Base-by-base conservation (phyloP, 306 rosid genomes). In the Rosa persica region DNA sequence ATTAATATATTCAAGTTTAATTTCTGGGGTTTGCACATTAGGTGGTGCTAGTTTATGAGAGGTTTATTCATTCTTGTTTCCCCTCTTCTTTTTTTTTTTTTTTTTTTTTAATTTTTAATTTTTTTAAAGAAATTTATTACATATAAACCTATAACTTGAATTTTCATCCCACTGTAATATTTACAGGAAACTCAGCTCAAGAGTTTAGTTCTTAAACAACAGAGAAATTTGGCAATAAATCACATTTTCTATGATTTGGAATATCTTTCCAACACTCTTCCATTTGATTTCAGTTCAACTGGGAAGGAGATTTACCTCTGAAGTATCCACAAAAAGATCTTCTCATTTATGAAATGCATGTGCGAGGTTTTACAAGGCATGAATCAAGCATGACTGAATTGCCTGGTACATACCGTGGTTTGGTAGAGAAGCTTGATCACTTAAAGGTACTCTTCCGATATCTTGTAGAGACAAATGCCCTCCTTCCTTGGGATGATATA, bases 291-390 rank as follows among this genome's bases (percentile, higher is more conserved):
- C 90, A 95, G 98, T 95, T 86, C 87, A 96, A 95, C 79, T 95
- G 98, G 98, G 96, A 95, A 89, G 98, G 98, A 69, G 98, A 95
- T 85, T 88, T 95, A 85, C 96, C 98, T 57, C 81, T 92, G 84
- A 89, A 78, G 64, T 84, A 87, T 74, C 90, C 91, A 76, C 97
- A 91, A 61, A 89, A 87, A 85, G 97, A 95, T 83, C 98, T 95
- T 76, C 75, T 95, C 52, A 85, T 93, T 73, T 95, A 93, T 80
- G 98, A 95, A 88, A 88, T 95, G 96, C 98, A 95, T 83, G 98
- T 95, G 60, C 86, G 98, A 23, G 98, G 97, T 64, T 95, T 92
- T 79, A 90, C 98, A 68, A 89, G 87, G 85, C 98, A 95, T 54
- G 96, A 95, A 78, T 92, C 98, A 8, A 95, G 98, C 77, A 66